phyloP scores from a whole-genome alignment of 2,329 filamentous ascomycete species.

The Penicillium sp. region DNA sequence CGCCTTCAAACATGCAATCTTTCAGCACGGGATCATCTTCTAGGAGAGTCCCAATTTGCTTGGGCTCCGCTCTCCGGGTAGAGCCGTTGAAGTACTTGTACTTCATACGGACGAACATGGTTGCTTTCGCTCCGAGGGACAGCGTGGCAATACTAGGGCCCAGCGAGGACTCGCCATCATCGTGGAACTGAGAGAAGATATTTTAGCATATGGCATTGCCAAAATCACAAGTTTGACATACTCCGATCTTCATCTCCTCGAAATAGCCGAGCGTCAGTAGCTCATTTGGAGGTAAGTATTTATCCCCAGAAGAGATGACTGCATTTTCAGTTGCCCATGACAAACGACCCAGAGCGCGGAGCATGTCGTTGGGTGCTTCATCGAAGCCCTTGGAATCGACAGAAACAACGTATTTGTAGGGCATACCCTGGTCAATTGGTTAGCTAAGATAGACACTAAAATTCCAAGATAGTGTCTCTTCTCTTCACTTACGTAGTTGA shows the following conservation, averaged over 20 bases:
- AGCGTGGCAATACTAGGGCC: slow-evolving; percentile 57
- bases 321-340: slow-evolving; percentile 53
- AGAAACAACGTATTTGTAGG: slow-evolving; percentile 58
- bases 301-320: slow-evolving; percentile 27
- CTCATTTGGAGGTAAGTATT: slow-evolving; percentile 52
- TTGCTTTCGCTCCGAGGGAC: slow-evolving; percentile 52
- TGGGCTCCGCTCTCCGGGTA: slow-evolving; percentile 11
- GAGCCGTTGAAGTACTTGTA: slow-evolving; percentile 44
- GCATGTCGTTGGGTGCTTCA: slow-evolving; percentile 44
- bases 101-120: slow-evolving; percentile 58
- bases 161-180: slow-evolving; percentile 57
- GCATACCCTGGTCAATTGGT: slow-evolving; percentile 47
- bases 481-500: slow-evolving; percentile 46
- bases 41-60: slow-evolving; percentile 9
- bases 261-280: slow-evolving; percentile 56
- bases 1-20: slow-evolving; percentile 27
- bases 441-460: neutral
- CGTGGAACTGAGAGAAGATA: slow-evolving; percentile 48
- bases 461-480: neutral
- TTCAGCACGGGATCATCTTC: slow-evolving; percentile 32
- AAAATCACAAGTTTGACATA: slow-evolving; percentile 24
- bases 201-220: neutral
- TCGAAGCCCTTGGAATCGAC: slow-evolving; percentile 46
- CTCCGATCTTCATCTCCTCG: slow-evolving; percentile 53
- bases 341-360: slow-evolving; percentile 48